Evolutionary conservation across 306 rosid species (phyloP).

Genomic region (Fagus sylvatica): DNA sequence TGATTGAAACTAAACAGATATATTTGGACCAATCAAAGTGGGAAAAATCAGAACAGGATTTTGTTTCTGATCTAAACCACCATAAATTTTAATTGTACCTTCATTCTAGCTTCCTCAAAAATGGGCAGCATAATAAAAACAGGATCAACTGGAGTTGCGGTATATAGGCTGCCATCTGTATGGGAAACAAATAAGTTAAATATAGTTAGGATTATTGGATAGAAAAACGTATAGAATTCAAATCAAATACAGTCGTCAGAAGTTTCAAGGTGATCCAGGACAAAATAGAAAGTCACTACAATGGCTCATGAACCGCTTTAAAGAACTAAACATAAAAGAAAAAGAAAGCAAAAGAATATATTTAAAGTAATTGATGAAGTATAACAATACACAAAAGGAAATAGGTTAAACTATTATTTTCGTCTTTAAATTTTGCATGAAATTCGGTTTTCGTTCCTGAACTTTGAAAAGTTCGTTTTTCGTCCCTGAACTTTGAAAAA

Average conservation of each 20-base stretch:
- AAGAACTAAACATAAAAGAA: neutral
- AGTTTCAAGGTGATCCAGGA: neutral
- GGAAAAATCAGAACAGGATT: conserved; percentile 24
- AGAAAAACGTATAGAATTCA: neutral
- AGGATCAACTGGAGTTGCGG: conserved; percentile 84
- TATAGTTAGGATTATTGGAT: neutral
- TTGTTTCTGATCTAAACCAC: neutral
- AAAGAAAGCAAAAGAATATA: neutral
- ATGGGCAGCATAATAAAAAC: conserved; percentile 81
- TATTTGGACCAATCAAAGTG: neutral
- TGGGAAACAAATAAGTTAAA: conserved; percentile 1
- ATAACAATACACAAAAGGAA: neutral
- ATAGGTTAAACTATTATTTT: no score
- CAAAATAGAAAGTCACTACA: neutral
- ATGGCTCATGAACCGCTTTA: neutral
- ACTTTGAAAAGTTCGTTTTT: no score
- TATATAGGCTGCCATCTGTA: conserved; percentile 78
- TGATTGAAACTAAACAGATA: neutral
- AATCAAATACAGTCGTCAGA: neutral
- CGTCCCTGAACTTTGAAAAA: no score
- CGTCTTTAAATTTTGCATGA: no score
- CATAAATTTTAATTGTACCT: conserved; percentile 39
- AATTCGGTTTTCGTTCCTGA: no score
- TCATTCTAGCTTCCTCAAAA: conserved; percentile 92
- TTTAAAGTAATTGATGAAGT: neutral